Base-by-base conservation (phyloP, 441 rosid genomes). In the Theobroma grandiflorum region DNA sequence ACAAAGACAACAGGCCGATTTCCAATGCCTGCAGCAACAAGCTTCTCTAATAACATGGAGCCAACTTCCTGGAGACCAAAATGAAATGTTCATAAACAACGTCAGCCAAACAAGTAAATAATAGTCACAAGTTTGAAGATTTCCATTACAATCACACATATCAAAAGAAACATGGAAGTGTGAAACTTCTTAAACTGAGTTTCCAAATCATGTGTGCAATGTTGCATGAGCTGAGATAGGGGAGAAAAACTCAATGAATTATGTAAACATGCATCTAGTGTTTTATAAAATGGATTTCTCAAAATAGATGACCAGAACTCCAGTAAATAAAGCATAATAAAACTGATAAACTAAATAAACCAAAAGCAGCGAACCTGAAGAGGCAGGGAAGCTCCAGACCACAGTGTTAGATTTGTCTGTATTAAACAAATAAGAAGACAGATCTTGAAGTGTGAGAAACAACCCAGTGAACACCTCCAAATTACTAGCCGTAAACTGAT, bases 361-460 rank as follows among this genome's bases (percentile, higher is more conserved):
- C 26, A 67, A 69, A 59, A 81, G 61, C 62, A 55, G 81, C 78
- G 73, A 79, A 97, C 99, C 97, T 97, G 99, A 82, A 97, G 98
- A 79, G 99, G 99, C 84, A 95, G 87, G 85, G 88, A 91, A 83
- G 99, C 97, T 85, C 99, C 99, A 78, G 98, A 91, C 98, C 98
- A 97, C 81, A 88, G 95, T 58, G 97, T 92, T 71, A 97, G 95
- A 85, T 94, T 97, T 79, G 97, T 91, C 98, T 97, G 96, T 86
- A 93, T 73, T 70, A 78, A 79, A 85, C 58, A 83, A 63, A 49
- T 16, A 76, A 69, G 8, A 45, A 74, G 73, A 81, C 79, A 79
- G 69, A 79, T 15, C 40, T 52, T 10, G 45, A 73, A 69, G 55
- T 14, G 47, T 85, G 70, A 53, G 62, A 78, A 80, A 68, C 43